A percentile compares a stretch with the other conserved stretches of the same genome.
Evolutionary conservation across 306 rosid genomes (phyloP).

Genomic region (Abrus precatorius): DNA sequence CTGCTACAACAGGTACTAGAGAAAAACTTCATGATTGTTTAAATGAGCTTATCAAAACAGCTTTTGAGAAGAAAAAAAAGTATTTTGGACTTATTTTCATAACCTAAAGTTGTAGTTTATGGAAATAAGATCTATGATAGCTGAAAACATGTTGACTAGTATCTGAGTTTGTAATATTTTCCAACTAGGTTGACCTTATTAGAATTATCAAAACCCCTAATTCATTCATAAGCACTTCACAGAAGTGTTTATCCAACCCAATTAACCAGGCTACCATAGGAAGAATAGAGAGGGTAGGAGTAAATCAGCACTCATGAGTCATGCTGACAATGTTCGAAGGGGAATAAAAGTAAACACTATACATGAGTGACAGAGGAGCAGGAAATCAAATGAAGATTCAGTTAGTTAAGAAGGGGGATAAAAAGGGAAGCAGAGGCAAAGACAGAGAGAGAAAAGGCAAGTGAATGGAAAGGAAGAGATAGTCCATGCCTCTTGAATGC

Average conservation of each 20-base stretch:
- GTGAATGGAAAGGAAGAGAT: not conserved
- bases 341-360: not conserved
- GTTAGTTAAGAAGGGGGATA: not conserved
- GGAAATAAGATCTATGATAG: not conserved
- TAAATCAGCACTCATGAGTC: not conserved
- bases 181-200: not conserved
- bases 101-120: not conserved
- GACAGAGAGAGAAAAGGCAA: not conserved
- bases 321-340: not conserved
- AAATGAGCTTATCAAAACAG: not conserved
- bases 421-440: not conserved
- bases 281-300: not conserved
- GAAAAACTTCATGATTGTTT: not conserved
- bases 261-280: no score
- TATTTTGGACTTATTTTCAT: not conserved
- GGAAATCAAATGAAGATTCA: not conserved
- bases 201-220: not conserved
- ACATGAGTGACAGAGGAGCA: not conserved
- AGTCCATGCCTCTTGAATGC: not conserved
- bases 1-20: not conserved
- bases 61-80: not conserved
- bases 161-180: not conserved
- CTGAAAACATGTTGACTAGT: not conserved
- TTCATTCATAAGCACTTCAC: not conserved
- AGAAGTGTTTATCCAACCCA: not conserved